Percentiles rank a stretch among this genome's conserved stretches.
Conservation (phyloP, 768 basidiomycete species). For the Termitomyces titanicus region DNA sequence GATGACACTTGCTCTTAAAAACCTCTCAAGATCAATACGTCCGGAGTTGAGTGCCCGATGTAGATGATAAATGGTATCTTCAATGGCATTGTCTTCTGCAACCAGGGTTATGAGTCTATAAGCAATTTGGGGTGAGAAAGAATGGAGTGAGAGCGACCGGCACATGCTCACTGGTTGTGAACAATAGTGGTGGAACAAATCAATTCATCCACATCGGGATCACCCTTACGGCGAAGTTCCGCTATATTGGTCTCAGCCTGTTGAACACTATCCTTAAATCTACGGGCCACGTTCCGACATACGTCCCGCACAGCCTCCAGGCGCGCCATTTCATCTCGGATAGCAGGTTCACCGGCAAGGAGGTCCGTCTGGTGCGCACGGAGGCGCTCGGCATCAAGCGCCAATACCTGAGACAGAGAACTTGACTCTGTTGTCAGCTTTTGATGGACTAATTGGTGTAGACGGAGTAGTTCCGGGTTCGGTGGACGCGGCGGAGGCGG, state of each 20-base stretch:
- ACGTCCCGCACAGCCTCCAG: constrained; percentile 92
- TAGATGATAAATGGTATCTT: constrained; percentile 97
- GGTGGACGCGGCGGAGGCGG: constrained; percentile 76
- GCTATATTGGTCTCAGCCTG: constrained; percentile 70
- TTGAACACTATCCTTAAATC: constrained; percentile 59
- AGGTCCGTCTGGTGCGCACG: constrained; percentile 83
- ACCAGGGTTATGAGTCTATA: constrained; percentile 87
- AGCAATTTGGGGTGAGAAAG: constrained; percentile 3
- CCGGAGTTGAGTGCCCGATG: constrained; percentile 90
- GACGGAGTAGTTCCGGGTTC: constrained; percentile 82
- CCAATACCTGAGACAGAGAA: constrained; percentile 62
- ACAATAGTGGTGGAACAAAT: constrained; percentile 95
- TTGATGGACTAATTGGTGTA: constrained; percentile 75
- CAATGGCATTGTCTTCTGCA: constrained; percentile 99
- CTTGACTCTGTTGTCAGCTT: constrained; percentile 71
- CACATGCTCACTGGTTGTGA: constrained; percentile 80
- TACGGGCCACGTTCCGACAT: constrained; percentile 72
- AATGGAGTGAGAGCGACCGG: constrained; percentile 6
- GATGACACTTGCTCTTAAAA: constrained; percentile 74
- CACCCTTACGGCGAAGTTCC: constrained; percentile 79
- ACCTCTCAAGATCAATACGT: constrained; percentile 90
- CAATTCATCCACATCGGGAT: constrained; percentile 94
- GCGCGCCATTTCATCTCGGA: constrained; percentile 93
- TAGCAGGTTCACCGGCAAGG: constrained; percentile 86
- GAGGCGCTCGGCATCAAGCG: constrained; percentile 68